These are phyloP conservation scores for Monilinia fructigena DNA, from an alignment of 2,329 filamentous ascomycete species.

Conservation along the genomic window DNA sequence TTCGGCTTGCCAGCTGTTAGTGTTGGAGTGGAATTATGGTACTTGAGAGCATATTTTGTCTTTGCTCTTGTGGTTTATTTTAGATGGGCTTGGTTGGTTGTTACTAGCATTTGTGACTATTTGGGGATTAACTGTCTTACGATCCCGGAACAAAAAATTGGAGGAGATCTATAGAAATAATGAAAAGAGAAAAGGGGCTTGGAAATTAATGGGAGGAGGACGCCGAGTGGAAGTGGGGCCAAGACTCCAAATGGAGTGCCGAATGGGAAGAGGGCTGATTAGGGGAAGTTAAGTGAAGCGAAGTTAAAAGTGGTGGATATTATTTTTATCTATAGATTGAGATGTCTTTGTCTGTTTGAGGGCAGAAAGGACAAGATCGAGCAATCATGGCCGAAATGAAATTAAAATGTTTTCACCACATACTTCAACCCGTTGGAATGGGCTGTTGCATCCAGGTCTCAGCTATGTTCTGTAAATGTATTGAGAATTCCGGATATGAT, in stretches of 20 bases:
- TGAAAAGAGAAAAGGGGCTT: conserved; percentile 29
- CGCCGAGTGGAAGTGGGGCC: conserved; percentile 29
- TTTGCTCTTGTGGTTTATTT: conserved; percentile 86
- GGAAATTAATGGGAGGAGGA: conserved; percentile 25
- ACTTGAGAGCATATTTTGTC: conserved; percentile 79
- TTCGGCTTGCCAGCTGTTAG: conserved; percentile 69
- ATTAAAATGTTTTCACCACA: too few relatives aligned
- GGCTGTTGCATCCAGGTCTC: too few relatives aligned
- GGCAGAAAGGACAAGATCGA: too few relatives aligned
- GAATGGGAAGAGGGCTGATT: conserved; percentile 36
- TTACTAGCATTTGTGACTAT: conserved; percentile 86
- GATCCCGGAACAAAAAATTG: conserved; percentile 61
- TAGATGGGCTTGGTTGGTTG: conserved; percentile 88
- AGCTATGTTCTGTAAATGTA: too few relatives aligned
- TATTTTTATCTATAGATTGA: not conserved
- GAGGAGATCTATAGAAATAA: conserved; percentile 26
- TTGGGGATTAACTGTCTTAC: conserved; percentile 93
- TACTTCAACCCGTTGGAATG: too few relatives aligned
- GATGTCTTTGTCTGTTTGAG: not conserved
- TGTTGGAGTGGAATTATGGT: conserved; percentile 68
- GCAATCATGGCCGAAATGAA: too few relatives aligned
- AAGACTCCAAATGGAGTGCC: conserved; percentile 29
- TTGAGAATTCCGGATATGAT: too few relatives aligned
- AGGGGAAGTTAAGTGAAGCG: conserved; percentile 8
- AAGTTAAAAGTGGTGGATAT: not conserved